Conservation (phyloP, 2,329 filamentous ascomycete genomes). For the Claviceps quebecensis region DNA sequence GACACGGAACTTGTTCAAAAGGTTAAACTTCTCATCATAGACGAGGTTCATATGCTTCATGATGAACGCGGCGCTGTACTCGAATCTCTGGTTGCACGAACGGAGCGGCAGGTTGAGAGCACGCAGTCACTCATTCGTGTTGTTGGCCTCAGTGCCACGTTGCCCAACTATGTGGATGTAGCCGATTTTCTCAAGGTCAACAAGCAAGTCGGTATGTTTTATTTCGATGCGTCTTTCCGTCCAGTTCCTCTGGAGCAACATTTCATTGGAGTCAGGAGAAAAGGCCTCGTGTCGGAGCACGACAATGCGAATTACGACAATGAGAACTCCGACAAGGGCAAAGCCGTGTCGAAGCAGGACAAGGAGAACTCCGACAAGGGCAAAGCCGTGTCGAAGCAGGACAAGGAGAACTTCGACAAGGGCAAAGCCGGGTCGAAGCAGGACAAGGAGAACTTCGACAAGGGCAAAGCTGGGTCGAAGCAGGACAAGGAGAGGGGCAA, state of each 20-base stretch:
- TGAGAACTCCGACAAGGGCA: slow-evolving; percentile 91
- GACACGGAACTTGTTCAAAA: slow-evolving; percentile 97
- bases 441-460: slow-evolving; percentile 79
- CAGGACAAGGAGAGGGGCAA: slow-evolving; percentile 42
- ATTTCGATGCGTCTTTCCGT: slow-evolving; percentile 91
- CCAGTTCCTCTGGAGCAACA: slow-evolving; percentile 95
- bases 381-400: slow-evolving; percentile 53
- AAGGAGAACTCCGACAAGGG: slow-evolving; percentile 83
- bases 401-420: slow-evolving; percentile 77
- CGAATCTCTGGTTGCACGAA: slow-evolving; percentile 88
- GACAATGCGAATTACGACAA: slow-evolving; percentile 84
- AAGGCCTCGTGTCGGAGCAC: slow-evolving; percentile 28
- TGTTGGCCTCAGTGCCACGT: slow-evolving; percentile 82
- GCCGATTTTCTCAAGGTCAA: slow-evolving; percentile 96
- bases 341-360: slow-evolving; percentile 64
- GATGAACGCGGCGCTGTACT: slow-evolving; percentile 93
- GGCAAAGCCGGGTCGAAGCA: slow-evolving; percentile 72
- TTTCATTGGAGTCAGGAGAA: slow-evolving; percentile 92
- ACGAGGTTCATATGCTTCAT: slow-evolving; percentile 98
- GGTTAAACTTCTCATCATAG: slow-evolving; percentile 87
- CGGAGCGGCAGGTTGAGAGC: slow-evolving; percentile 91
- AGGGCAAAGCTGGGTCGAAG: slow-evolving; percentile 60
- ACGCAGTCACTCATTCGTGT: slow-evolving; percentile 96
- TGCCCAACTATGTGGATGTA: slow-evolving; percentile 94
- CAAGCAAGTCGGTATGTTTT: slow-evolving; percentile 81